Evolutionary conservation across 2,329 filamentous ascomycete genomes (phyloP).

Genomic region (Arthrobotrys entomopaga): DNA sequence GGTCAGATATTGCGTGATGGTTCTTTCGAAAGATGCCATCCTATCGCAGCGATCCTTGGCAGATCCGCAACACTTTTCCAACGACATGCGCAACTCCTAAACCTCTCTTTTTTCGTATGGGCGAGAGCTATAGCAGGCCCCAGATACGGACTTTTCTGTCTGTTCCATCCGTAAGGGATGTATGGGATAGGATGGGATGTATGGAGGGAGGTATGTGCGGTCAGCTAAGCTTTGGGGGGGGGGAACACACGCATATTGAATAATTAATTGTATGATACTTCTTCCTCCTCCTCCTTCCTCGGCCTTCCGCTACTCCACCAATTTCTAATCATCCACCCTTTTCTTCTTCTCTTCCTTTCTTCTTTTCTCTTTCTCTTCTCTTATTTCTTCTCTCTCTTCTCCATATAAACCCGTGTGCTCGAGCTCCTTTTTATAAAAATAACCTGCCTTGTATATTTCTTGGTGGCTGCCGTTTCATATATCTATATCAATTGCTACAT

Average conservation of each 20-base stretch:
- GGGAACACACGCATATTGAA: conserved; percentile 15
- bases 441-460: neutral
- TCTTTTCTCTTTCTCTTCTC: neutral
- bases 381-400: conserved; percentile 8
- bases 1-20: conserved; percentile 52
- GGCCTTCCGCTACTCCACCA: conserved; percentile 11
- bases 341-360: conserved; percentile 4
- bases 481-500: too few relatives aligned
- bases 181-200: conserved; percentile 32
- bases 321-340: conserved; percentile 20
- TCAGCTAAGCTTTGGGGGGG: conserved; percentile 9
- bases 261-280: conserved; percentile 12
- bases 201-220: neutral
- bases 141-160: too few relatives aligned
- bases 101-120: conserved; percentile 1
- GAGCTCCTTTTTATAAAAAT: conserved; percentile 10
- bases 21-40: conserved; percentile 33
- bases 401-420: neutral
- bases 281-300: conserved; percentile 26
- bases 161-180: neutral
- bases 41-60: conserved; percentile 36
- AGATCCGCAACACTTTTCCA: conserved; percentile 40
- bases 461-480: neutral
- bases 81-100: conserved; percentile 20
- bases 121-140: too few relatives aligned